Percentiles rank a stretch among this genome's conserved stretches.
phyloP scores from a whole-genome alignment of 306 rosid genomes.

The Ormosia semicastrata region DNA sequence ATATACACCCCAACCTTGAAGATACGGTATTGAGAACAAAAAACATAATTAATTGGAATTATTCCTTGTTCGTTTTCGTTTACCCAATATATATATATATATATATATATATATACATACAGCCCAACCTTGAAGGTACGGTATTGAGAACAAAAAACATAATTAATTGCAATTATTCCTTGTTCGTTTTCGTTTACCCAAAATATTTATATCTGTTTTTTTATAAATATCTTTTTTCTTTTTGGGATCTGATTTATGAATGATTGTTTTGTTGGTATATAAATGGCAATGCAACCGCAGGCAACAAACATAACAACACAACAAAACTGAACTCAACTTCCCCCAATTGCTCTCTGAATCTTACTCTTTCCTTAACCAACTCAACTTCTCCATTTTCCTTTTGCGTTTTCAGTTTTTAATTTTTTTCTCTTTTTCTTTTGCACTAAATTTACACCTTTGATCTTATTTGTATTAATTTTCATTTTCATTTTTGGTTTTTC shows the following conservation, averaged over 20 bases:
- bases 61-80: no score
- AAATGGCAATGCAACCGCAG: conserved; percentile 21
- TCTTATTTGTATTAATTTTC: conserved; percentile 41
- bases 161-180: neutral
- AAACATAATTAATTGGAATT: no score
- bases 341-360: conserved; percentile 43
- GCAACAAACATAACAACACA: conserved; percentile 20
- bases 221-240: neutral
- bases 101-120: no score
- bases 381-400: conserved; percentile 9
- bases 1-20: no score
- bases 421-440: neutral
- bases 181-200: neutral
- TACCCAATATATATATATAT: no score
- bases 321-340: conserved; percentile 34
- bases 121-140: neutral
- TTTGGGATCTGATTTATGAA: neutral
- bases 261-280: neutral
- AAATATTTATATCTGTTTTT: neutral
- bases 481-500: conserved; percentile 16
- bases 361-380: conserved; percentile 39
- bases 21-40: no score
- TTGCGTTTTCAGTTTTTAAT: neutral
- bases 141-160: neutral
- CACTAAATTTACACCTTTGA: conserved; percentile 17